These are phyloP conservation scores for Pythium folliculosum DNA, from an alignment of 352 stramenopile species.

Conservation along the genomic window DNA sequence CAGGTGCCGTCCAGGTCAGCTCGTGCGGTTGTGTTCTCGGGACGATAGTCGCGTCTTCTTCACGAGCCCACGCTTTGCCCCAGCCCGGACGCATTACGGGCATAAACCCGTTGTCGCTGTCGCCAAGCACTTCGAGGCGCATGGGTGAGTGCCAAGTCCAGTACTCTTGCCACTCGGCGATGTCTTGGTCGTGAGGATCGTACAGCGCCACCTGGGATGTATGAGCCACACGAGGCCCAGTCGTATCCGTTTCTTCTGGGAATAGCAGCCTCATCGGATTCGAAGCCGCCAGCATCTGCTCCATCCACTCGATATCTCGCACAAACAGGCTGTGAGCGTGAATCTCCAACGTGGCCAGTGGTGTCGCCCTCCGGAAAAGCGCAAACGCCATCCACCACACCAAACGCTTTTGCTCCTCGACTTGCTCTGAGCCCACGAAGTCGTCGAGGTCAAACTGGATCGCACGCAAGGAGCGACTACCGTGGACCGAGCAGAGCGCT, in stretches of 20 bases:
- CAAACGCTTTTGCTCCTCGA: too few species aligned
- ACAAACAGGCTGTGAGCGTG: not conserved
- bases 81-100: not conserved
- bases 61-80: not conserved
- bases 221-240: not conserved
- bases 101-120: not conserved
- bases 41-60: not conserved
- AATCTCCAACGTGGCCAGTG: not conserved
- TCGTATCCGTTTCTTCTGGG: not conserved
- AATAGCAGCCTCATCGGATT: not conserved
- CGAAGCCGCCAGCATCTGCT: not conserved
- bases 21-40: not conserved
- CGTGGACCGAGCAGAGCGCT: too few species aligned
- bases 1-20: not conserved
- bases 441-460: too few species aligned
- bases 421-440: too few species aligned
- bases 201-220: not conserved
- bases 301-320: not conserved
- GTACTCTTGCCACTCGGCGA: constrained; percentile 1
- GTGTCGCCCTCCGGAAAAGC: not conserved
- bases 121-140: not conserved
- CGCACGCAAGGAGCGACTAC: too few species aligned
- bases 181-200: not conserved
- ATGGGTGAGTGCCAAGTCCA: not conserved
- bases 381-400: not conserved